A percentile compares a stretch with the other conserved stretches of the same genome.
Conservation (phyloP, 176 grass and related monocot genomes). For the Leersia perrieri region DNA sequence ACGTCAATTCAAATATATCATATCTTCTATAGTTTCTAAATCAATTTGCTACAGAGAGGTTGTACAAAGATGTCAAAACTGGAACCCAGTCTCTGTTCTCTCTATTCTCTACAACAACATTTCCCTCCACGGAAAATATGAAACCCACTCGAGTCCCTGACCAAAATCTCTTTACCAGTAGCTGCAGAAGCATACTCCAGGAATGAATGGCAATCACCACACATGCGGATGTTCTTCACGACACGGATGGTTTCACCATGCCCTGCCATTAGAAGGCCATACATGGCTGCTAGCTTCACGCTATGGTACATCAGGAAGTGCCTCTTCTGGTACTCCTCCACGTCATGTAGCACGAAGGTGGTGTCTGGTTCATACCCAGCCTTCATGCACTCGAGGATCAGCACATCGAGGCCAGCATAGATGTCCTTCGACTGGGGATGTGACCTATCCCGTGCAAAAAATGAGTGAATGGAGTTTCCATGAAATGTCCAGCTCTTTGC, state of each 20-base stretch:
- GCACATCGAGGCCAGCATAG: slow-evolving; percentile 58
- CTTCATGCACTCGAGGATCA: slow-evolving; percentile 66
- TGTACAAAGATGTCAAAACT: slow-evolving; percentile 36
- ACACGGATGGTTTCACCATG: slow-evolving; percentile 29
- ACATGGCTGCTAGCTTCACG: slow-evolving; percentile 54
- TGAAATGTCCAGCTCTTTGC: slow-evolving; percentile 65
- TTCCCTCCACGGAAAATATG: slow-evolving; percentile 55
- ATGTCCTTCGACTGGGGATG: slow-evolving; percentile 67
- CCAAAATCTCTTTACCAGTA: slow-evolving; percentile 45
- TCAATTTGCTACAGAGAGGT: not conserved
- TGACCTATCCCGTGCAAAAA: slow-evolving; percentile 62
- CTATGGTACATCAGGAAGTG: slow-evolving; percentile 80
- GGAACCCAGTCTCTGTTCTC: slow-evolving; percentile 33
- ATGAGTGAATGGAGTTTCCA: slow-evolving; percentile 44
- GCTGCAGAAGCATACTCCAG: slow-evolving; percentile 49
- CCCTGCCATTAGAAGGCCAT: slow-evolving; percentile 50
- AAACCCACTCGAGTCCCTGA: slow-evolving; percentile 61
- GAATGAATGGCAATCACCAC: slow-evolving; percentile 73
- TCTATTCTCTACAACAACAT: slow-evolving; percentile 58
- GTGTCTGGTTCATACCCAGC: slow-evolving; percentile 66
- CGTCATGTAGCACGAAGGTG: slow-evolving; percentile 68
- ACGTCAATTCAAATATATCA: slow-evolving; percentile 7
- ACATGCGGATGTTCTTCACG: slow-evolving; percentile 66
- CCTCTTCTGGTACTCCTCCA: slow-evolving; percentile 71
- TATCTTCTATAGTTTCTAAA: slow-evolving; percentile 36